These are phyloP conservation scores for Apiospora pterosperma DNA, from an alignment of 2,329 filamentous ascomycete genomes.

Conservation along the genomic window DNA sequence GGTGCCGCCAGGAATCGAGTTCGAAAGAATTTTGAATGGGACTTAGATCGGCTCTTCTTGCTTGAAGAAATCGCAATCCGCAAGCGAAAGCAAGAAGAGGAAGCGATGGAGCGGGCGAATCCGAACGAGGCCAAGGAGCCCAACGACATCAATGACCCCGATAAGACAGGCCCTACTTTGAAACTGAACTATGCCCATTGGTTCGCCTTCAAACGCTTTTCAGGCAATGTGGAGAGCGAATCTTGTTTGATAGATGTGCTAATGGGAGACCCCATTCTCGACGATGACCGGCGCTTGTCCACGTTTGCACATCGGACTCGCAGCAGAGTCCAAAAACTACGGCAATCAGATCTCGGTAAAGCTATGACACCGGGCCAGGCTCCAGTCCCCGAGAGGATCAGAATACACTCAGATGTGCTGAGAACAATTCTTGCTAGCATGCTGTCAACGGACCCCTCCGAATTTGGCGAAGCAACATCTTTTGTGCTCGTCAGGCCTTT, in stretches of 20 bases:
- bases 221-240: neutral
- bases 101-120: neutral
- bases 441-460: neutral
- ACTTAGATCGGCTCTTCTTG: slow-evolving; percentile 8
- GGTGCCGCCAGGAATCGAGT: slow-evolving; percentile 2
- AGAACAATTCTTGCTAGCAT: slow-evolving; percentile 1
- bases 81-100: neutral
- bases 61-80: neutral
- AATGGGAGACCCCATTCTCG: neutral
- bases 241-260: neutral
- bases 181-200: neutral
- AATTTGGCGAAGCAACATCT: neutral
- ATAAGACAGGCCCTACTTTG: neutral
- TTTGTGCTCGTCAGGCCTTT: slow-evolving; percentile 1
- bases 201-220: neutral
- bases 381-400: slow-evolving; percentile 12
- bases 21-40: slow-evolving; percentile 13
- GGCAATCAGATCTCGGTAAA: neutral
- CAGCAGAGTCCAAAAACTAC: neutral
- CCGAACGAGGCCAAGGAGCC: neutral
- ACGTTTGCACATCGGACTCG: neutral
- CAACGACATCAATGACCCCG: too few species aligned
- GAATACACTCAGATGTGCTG: slow-evolving; percentile 11
- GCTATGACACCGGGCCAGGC: neutral
- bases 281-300: neutral